Evolutionary conservation across 2,329 filamentous ascomycete species (phyloP).

Genomic region (Raffaelea ambrosiae): DNA sequence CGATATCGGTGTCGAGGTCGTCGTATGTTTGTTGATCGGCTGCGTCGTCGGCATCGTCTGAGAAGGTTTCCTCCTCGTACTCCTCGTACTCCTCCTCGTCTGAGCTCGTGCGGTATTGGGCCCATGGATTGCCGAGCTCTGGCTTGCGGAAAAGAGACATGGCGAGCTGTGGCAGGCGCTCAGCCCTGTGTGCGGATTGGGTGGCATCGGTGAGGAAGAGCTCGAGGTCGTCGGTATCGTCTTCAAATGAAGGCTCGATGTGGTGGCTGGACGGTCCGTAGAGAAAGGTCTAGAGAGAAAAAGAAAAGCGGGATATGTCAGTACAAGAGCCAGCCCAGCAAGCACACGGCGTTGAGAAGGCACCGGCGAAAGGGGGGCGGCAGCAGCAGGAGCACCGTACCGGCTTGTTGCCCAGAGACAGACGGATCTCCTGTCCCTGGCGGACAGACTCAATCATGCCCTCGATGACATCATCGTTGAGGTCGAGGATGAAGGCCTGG

Average conservation of each 20-base stretch:
- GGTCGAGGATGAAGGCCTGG: slow-evolving; percentile 50
- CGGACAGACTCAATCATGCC: slow-evolving; percentile 53
- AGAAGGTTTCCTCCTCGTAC: slow-evolving; percentile 12
- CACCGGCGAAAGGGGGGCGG: slow-evolving; percentile 1
- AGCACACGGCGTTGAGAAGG: slow-evolving; percentile 2
- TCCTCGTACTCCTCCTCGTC: slow-evolving; percentile 12
- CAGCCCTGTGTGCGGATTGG: slow-evolving; percentile 35
- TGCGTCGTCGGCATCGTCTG: slow-evolving; percentile 12
- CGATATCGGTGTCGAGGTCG: slow-evolving; percentile 40
- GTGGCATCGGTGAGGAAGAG: slow-evolving; percentile 47
- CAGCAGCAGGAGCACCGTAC: slow-evolving; percentile 37
- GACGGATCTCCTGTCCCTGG: slow-evolving; percentile 45
- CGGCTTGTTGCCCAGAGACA: slow-evolving; percentile 49
- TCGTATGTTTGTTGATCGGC: slow-evolving; percentile 19
- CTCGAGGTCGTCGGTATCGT: slow-evolving; percentile 29
- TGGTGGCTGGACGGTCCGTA: slow-evolving; percentile 43
- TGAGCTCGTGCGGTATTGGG: slow-evolving; percentile 11
- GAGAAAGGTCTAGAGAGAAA: slow-evolving; percentile 37
- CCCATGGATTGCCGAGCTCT: slow-evolving; percentile 16
- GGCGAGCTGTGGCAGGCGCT: slow-evolving; percentile 39
- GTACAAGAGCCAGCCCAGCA: neutral
- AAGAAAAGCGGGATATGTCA: neutral
- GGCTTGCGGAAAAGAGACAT: slow-evolving; percentile 40
- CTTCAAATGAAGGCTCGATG: slow-evolving; percentile 33
- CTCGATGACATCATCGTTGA: slow-evolving; percentile 50